Evolutionary conservation across 805 yeast species (phyloP).

Genomic region (Zygoascus tannicola): DNA sequence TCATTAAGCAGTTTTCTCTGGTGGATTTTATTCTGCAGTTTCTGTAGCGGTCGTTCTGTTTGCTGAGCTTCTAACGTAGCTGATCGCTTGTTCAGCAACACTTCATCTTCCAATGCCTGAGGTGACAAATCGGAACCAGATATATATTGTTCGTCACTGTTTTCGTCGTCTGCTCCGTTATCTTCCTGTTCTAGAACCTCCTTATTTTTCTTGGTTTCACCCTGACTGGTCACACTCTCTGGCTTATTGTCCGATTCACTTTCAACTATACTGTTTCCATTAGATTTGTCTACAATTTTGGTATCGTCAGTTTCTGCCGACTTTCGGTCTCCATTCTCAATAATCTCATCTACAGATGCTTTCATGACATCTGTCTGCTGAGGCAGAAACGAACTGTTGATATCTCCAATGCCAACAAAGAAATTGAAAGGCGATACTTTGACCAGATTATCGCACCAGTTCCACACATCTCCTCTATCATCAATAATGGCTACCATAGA

Average conservation of each 20-base stretch:
- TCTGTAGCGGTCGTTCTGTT: constrained; percentile 75
- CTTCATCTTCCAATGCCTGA: constrained; percentile 13
- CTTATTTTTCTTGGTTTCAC: not conserved
- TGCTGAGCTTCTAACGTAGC: constrained; percentile 72
- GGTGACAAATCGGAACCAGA: not conserved
- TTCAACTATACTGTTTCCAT: not conserved
- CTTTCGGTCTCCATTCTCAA: constrained; percentile 13
- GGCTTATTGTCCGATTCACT: not conserved
- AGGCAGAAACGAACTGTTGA: constrained; percentile 86
- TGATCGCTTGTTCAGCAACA: constrained; percentile 54
- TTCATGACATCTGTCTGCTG: constrained; percentile 39
- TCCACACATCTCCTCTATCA: constrained; percentile 98
- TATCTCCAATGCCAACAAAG: constrained; percentile 95
- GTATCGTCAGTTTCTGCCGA: constrained; percentile 30
- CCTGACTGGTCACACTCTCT: not conserved
- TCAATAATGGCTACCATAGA: constrained; percentile 95
- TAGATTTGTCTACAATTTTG: not conserved
- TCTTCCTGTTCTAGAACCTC: not conserved
- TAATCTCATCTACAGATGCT: constrained; percentile 6
- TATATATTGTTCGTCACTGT: not conserved
- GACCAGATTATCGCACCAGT: constrained; percentile 85
- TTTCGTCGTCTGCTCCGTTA: not conserved
- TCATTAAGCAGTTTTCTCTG: constrained; percentile 47
- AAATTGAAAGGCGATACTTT: constrained; percentile 94
- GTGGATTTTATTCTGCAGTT: constrained; percentile 57